Conservation (phyloP, 805 yeast species). For the Starmerella bombi region DNA sequence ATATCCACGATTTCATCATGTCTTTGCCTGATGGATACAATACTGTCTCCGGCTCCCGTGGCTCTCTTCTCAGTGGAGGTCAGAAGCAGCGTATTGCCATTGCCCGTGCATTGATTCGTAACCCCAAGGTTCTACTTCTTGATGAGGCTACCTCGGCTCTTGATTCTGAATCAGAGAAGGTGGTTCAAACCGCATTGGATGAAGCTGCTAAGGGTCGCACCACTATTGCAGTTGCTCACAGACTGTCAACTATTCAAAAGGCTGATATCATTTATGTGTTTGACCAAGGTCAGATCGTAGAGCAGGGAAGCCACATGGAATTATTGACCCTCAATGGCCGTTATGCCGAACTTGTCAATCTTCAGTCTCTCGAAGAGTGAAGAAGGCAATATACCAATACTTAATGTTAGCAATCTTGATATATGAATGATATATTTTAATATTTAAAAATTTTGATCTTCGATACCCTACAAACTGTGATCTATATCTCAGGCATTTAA, state of each 20-base stretch:
- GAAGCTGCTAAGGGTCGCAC: constrained; percentile 61
- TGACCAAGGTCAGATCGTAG: constrained; percentile 47
- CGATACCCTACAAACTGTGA: background rate
- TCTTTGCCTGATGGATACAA: constrained; percentile 49
- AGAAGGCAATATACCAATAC: background rate
- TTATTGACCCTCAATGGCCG: constrained; percentile 31
- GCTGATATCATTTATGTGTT: constrained; percentile 52
- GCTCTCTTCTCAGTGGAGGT: constrained; percentile 55
- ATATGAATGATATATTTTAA: background rate
- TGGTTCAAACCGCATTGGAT: constrained; percentile 58
- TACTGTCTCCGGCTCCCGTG: constrained; percentile 43
- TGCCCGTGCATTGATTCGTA: constrained; percentile 57
- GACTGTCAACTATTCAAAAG: constrained; percentile 54
- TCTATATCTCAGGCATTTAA: too few species aligned
- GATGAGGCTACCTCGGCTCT: constrained; percentile 62
- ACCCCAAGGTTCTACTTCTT: constrained; percentile 48
- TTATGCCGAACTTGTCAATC: constrained; percentile 31
- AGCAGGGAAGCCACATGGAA: constrained; percentile 42
- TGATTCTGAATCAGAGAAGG: constrained; percentile 59
- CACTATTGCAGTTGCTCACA: constrained; percentile 73
- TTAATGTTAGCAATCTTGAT: too few species aligned
- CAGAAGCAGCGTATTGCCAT: constrained; percentile 68
- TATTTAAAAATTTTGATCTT: background rate
- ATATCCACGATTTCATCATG: constrained; percentile 43
- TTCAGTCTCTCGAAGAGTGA: constrained; percentile 28